These are phyloP conservation scores for Suhomyces bolitotheri DNA, from an alignment of 1,139 yeast species.

Conservation along the genomic window DNA sequence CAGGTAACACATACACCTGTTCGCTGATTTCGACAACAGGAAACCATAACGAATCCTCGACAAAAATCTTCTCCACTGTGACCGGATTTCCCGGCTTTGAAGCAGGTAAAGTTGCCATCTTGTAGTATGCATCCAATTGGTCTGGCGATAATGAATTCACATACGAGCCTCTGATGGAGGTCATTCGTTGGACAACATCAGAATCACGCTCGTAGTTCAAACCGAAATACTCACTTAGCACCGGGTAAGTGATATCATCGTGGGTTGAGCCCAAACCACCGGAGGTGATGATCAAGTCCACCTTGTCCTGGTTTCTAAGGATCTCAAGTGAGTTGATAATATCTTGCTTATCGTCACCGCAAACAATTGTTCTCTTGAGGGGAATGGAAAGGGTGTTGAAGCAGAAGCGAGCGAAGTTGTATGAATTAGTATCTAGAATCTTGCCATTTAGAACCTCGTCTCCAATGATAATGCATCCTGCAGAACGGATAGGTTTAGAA, in stretches of 20 bases:
- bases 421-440: slow-evolving; percentile 76
- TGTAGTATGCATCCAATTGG: slow-evolving; percentile 58
- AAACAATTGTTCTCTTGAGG: slow-evolving; percentile 63
- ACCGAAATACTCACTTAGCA: slow-evolving; percentile 62
- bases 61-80: slow-evolving; percentile 51
- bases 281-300: slow-evolving; percentile 73
- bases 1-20: slow-evolving; percentile 73
- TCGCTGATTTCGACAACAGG: slow-evolving; percentile 69
- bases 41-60: slow-evolving; percentile 70
- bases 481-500: slow-evolving; percentile 18
- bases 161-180: slow-evolving; percentile 43
- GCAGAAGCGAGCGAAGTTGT: slow-evolving; percentile 68
- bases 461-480: slow-evolving; percentile 67
- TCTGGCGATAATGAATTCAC: slow-evolving; percentile 39
- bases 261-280: slow-evolving; percentile 92
- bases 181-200: slow-evolving; percentile 64
- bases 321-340: slow-evolving; percentile 54
- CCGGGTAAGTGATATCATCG: slow-evolving; percentile 81
- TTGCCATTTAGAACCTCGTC: slow-evolving; percentile 90
- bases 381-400: slow-evolving; percentile 62
- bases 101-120: slow-evolving; percentile 78
- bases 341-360: slow-evolving; percentile 74
- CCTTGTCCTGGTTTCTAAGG: slow-evolving; percentile 43
- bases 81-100: slow-evolving; percentile 27
- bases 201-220: slow-evolving; percentile 54